phyloP scores from a whole-genome alignment of 805 yeast genomes.

The Candida bentonensis region DNA sequence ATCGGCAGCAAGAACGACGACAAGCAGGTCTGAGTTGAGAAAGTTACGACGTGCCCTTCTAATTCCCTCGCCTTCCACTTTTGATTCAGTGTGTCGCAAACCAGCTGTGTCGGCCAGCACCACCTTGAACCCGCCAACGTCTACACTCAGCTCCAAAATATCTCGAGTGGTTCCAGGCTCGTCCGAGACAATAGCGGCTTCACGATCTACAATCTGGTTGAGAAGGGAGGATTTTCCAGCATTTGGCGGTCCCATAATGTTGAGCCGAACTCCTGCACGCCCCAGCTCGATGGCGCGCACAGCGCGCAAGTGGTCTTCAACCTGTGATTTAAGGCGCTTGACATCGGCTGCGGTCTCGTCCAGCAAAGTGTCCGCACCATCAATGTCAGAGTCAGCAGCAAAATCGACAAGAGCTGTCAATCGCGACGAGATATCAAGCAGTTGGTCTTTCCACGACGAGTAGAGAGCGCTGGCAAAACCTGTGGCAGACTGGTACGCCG shows the following conservation, averaged over 20 bases:
- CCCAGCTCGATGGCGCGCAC: slow-evolving; percentile 32
- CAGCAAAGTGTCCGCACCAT: slow-evolving; percentile 31
- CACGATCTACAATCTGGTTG: slow-evolving; percentile 61
- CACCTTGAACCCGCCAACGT: slow-evolving; percentile 72
- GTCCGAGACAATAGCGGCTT: slow-evolving; percentile 81
- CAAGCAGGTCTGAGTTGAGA: slow-evolving; percentile 45
- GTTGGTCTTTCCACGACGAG: slow-evolving; percentile 47
- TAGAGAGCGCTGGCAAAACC: slow-evolving; percentile 51
- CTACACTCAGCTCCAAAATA: slow-evolving; percentile 64
- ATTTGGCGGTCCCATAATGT: slow-evolving; percentile 82
- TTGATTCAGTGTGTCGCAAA: slow-evolving; percentile 29
- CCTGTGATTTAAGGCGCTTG: neutral
- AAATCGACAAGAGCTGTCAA: slow-evolving; percentile 86
- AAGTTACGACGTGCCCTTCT: slow-evolving; percentile 55
- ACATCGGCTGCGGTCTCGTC: slow-evolving; percentile 1
- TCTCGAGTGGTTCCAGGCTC: slow-evolving; percentile 94
- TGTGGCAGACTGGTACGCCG: slow-evolving; percentile 58
- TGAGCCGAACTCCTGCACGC: slow-evolving; percentile 56
- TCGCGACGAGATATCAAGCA: slow-evolving; percentile 56
- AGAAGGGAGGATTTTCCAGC: slow-evolving; percentile 89
- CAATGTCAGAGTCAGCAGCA: slow-evolving; percentile 84
- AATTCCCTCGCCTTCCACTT: slow-evolving; percentile 70
- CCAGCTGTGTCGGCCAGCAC: slow-evolving; percentile 92
- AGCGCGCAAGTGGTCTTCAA: neutral
- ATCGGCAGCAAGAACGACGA: slow-evolving; percentile 43